Evolutionary conservation across 2,329 filamentous ascomycete species (phyloP).

Genomic region (Chaetomium strumarium): DNA sequence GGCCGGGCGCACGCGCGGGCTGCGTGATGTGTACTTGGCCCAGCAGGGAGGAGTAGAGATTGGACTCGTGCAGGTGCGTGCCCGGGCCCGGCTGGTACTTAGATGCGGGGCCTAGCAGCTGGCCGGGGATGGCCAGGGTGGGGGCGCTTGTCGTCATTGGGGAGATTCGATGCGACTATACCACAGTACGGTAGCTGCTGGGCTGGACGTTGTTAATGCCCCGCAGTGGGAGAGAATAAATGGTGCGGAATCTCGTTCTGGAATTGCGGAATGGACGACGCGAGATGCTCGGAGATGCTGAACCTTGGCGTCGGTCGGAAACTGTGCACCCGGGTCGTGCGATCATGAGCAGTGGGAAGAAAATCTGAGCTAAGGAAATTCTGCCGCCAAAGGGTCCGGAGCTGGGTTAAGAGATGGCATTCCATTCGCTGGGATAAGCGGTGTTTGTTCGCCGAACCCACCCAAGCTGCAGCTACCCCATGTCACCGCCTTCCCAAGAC

Average conservation of each 20-base stretch:
- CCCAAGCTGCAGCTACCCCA: neutral
- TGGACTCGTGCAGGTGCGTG: constrained; percentile 71
- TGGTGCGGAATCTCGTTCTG: too few species aligned
- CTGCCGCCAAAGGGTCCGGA: constrained; percentile 11
- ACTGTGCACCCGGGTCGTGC: constrained; percentile 17
- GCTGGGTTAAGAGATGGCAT: neutral
- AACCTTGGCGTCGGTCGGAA: constrained; percentile 13
- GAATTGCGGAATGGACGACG: neutral
- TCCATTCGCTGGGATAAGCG: neutral
- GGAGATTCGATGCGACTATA: neutral
- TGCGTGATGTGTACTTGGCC: constrained; percentile 59
- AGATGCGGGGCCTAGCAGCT: constrained; percentile 62
- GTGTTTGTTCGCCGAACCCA: too few species aligned
- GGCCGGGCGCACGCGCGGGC: constrained; percentile 41
- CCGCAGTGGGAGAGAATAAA: too few species aligned
- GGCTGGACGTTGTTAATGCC: too few species aligned
- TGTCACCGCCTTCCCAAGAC: constrained; percentile 12
- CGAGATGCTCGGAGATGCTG: neutral
- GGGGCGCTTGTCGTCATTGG: constrained; percentile 28
- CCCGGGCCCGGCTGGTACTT: constrained; percentile 71
- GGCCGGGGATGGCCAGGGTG: constrained; percentile 72
- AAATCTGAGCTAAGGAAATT: constrained; percentile 6
- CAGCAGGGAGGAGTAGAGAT: constrained; percentile 76
- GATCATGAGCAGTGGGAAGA: constrained; percentile 7
- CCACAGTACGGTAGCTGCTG: too few species aligned